Base-by-base conservation (phyloP, 164 flowering plant genomes). In the Dillenia suffruticosa region DNA sequence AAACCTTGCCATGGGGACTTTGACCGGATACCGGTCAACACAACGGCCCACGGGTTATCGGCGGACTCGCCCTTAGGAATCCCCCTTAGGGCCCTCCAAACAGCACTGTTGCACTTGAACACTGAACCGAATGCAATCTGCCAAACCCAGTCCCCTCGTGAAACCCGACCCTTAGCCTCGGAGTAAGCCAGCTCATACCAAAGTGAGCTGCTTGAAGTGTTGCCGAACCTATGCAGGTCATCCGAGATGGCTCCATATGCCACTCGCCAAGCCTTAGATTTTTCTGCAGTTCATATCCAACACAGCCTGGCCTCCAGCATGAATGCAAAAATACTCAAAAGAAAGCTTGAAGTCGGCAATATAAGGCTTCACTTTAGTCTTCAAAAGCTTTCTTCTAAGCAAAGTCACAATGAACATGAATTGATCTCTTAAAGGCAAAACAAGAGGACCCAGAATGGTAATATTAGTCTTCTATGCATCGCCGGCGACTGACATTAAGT, bases 51-150 rank as follows among this genome's bases (percentile, higher is more conserved):
- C 0, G 86, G 89, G 76, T 88, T 90, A 8, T 70, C 74, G 22
- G 32, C 22, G 10, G 49, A 22, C 57, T 68, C 68, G 0, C 59
- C 58, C 5, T 45, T 64, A 1, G 72, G 68, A 62, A 82, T 68
- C 10, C 24, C 59, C 65, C 78, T 72, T 8, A 90, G 76, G 0
- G 97, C 81, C 49, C 63, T 79, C 94, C 97, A 90, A 9, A 90
- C 97, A 0, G 97, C 97, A 52, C 94, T 88, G 67, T 90, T 90
- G 53, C 97, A 90, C 77, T 90, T 90, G 67, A 90, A 90, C 14
- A 94, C 97, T 1, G 94, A 88, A 51, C 97, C 97, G 57, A 90
- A 90, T 0, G 94, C 94, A 17, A 90, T 86, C 77, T 90, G 92
- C 97, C 97, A 90, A 10, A 88, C 82, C 63, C 97, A 73, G 68